Percentiles rank a stretch among this genome's conserved stretches.
These are phyloP conservation scores for Saccharomycopsis crataegensis DNA, from an alignment of 1,139 yeast species.

Conservation along the genomic window DNA sequence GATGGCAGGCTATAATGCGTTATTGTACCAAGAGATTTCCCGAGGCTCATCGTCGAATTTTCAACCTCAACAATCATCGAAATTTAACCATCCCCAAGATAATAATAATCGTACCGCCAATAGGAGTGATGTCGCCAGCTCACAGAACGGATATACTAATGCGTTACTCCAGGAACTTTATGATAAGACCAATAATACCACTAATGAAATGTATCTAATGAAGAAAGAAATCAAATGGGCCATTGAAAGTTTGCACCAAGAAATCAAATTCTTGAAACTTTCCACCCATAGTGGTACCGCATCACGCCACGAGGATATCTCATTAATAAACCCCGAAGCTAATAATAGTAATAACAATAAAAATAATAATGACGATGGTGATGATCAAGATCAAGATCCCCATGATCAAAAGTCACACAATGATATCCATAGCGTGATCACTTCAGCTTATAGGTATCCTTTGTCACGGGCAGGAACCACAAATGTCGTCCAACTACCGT, in stretches of 20 bases:
- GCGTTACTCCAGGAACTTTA: constrained; percentile 4
- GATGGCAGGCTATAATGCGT: background rate
- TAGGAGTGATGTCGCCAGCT: background rate
- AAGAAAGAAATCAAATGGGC: constrained; percentile 16
- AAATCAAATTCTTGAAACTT: constrained; percentile 6
- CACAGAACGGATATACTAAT: background rate
- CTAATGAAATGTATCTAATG: constrained; percentile 3
- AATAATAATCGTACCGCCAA: background rate
- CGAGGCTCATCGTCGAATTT: background rate
- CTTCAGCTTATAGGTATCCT: constrained; percentile 12
- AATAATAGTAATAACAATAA: background rate
- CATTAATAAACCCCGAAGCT: background rate
- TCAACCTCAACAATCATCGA: background rate
- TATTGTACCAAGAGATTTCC: constrained; percentile 6
- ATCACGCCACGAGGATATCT: too few species aligned
- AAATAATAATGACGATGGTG: too few species aligned
- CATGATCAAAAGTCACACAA: background rate
- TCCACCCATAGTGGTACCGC: background rate
- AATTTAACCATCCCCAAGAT: background rate
- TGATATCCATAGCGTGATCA: constrained; percentile 8
- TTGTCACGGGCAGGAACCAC: constrained; percentile 4
- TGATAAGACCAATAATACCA: constrained; percentile 3
- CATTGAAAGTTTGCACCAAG: constrained; percentile 11
- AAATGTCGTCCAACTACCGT: constrained; percentile 3
- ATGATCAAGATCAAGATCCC: too few species aligned